A percentile compares a stretch with the other conserved stretches of the same genome.
These are phyloP conservation scores for Kwoniella dejecticola DNA, from an alignment of 768 basidiomycete genomes.

Conservation along the genomic window DNA sequence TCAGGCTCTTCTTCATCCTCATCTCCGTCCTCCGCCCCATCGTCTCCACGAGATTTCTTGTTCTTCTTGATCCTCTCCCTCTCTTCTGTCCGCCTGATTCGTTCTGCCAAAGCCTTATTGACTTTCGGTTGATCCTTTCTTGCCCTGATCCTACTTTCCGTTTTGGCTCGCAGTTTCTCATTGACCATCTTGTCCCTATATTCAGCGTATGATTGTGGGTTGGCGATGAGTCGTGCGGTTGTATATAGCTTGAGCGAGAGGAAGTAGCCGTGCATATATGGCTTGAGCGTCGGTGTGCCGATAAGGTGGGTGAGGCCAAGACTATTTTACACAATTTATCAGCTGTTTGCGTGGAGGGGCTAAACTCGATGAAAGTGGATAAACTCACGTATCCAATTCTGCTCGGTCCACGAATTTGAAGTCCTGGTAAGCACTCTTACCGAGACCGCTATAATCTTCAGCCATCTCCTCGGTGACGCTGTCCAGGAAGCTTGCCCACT, in stretches of 20 bases:
- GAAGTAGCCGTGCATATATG: constrained; percentile 99
- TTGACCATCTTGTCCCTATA: constrained; percentile 84
- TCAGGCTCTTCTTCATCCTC: constrained; percentile 53
- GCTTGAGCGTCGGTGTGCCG: constrained; percentile 92
- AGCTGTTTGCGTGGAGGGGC: no score
- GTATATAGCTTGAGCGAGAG: constrained; percentile 93
- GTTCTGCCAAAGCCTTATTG: constrained; percentile 84
- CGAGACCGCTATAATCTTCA: constrained; percentile 65
- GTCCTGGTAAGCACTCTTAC: constrained; percentile 75
- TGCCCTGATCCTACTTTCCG: constrained; percentile 86
- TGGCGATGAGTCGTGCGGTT: constrained; percentile 89
- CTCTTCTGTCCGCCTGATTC: constrained; percentile 63
- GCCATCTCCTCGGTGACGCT: constrained; percentile 95
- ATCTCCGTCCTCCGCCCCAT: constrained; percentile 42
- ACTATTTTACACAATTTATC: constrained; percentile 59
- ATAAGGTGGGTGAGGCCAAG: constrained; percentile 93
- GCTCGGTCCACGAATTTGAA: constrained; percentile 92
- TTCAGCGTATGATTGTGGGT: constrained; percentile 93
- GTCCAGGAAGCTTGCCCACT: constrained; percentile 97
- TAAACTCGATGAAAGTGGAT: background rate
- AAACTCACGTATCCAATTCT: constrained; percentile 77
- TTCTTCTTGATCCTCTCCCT: constrained; percentile 62
- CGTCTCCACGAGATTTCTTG: constrained; percentile 59
- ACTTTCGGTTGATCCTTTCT: constrained; percentile 75
- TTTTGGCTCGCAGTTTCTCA: constrained; percentile 89